These are phyloP conservation scores for Chrysoporthe deuterocubensis DNA, from an alignment of 2,329 filamentous ascomycete species.

Conservation along the genomic window DNA sequence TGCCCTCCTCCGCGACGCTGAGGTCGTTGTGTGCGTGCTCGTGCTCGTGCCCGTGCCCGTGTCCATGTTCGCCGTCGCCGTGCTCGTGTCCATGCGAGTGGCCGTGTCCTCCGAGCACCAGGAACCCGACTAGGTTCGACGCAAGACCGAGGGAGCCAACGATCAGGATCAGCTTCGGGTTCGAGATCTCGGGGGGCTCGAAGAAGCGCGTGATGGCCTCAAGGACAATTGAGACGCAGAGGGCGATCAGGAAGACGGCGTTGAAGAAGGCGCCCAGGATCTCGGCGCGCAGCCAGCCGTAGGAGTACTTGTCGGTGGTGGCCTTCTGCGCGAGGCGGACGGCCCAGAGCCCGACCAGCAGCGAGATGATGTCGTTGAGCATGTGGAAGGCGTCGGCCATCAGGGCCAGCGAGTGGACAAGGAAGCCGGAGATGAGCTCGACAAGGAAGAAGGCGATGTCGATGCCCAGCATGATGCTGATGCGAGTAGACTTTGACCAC, in stretches of 20 bases:
- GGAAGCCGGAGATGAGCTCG: constrained; percentile 83
- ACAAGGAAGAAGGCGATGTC: constrained; percentile 89
- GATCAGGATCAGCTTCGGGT: constrained; percentile 85
- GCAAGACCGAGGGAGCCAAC: constrained; percentile 85
- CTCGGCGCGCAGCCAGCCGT: constrained; percentile 97
- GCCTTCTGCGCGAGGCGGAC: constrained; percentile 85
- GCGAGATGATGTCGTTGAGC: constrained; percentile 97
- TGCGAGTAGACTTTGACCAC: constrained; percentile 90
- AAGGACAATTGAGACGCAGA: constrained; percentile 95
- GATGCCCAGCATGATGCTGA: constrained; percentile 89
- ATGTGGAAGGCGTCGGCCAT: constrained; percentile 99
- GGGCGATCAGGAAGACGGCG: constrained; percentile 93
- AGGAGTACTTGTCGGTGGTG: constrained; percentile 90
- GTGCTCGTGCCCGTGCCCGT: constrained; percentile 40
- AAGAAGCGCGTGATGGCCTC: constrained; percentile 92
- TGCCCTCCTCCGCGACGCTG: constrained; percentile 56
- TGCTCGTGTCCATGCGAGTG: constrained; percentile 73
- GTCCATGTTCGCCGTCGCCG: constrained; percentile 56
- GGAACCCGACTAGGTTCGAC: constrained; percentile 87
- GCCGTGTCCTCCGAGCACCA: constrained; percentile 91
- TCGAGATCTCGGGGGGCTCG: constrained; percentile 84
- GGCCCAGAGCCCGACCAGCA: constrained; percentile 92
- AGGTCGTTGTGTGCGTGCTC: constrained; percentile 44
- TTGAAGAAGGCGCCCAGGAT: constrained; percentile 96
- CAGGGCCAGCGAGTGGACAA: constrained; percentile 87